Evolutionary conservation across 176 grass and related monocot genomes (phyloP), one percentile per base, ranked within the genome.

Genomic region (Raddia guianensis): DNA sequence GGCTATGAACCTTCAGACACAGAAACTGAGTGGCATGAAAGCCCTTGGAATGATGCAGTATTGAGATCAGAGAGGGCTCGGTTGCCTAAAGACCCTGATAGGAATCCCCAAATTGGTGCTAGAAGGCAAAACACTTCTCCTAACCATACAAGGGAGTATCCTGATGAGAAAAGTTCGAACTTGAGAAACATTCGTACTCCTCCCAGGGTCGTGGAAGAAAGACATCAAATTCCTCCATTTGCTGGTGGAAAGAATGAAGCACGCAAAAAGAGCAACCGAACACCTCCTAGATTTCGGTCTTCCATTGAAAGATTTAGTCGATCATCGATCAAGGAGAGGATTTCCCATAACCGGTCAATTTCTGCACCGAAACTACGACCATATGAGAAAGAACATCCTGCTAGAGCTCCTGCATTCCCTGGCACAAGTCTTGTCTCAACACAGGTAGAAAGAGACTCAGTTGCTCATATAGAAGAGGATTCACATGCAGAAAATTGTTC

Each of bases 1-100:
- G 91, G 87, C 54, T 93, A 93, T 72, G 91, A 93, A 77, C 91
- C 91, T 79, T 93, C 91, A 6, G 87, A 93, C 66, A 93, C 91
- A 21, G 91, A 93, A 85, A 85, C 87, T 59, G 91, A 94, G 70
- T 91, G 91, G 88, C 86, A 91, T 75, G 91, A 94, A 78, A 94
- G 88, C 86, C 91, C 91, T 76, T 91, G 88, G 86, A 82, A 91
- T 46, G 86, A 94, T 55, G 88, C 59, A 66, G 67, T 56, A 83
- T 46, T 80, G 40, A 83, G 48, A 70, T 90, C 91, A 73, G 54
- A 85, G 63, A 80, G 69, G 69, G 69, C 50, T 72, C 80, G 40
- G 78, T 35, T 87, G 49, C 69, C 85, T 69, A 73, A 71, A 54
- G 82, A 76, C 86, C 79, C 56, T 93, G 52, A 58, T 62, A 85